These are phyloP conservation scores for Diplotaxis tenuifolia DNA, from an alignment of 345 rosid genomes.

Conservation along the genomic window DNA sequence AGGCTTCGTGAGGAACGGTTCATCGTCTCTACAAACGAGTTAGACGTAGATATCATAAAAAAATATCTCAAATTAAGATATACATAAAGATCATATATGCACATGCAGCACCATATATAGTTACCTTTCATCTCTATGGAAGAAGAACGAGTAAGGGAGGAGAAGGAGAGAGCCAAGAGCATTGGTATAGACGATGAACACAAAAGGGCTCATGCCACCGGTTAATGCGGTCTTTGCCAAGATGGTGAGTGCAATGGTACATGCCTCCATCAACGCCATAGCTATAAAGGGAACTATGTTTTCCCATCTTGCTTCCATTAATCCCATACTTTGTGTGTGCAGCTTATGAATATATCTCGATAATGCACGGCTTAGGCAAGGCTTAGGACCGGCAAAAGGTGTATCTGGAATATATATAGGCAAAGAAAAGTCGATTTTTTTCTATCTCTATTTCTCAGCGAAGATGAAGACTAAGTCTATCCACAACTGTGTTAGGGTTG, in stretches of 20 bases:
- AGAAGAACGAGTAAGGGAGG: constrained; percentile 60
- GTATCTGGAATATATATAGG: neutral
- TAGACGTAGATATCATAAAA: neutral
- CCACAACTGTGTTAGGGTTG: constrained; percentile 31
- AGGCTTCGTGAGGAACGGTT: constrained; percentile 31
- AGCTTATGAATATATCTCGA: neutral
- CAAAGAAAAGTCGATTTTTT: neutral
- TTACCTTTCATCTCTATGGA: constrained; percentile 57
- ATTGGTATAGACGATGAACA: constrained; percentile 68
- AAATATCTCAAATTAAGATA: neutral
- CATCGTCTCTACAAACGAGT: constrained; percentile 3
- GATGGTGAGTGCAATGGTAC: constrained; percentile 66
- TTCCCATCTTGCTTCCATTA: constrained; percentile 33
- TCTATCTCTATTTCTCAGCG: neutral
- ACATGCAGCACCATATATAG: neutral
- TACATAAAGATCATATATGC: neutral
- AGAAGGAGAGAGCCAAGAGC: constrained; percentile 57
- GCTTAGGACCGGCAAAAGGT: neutral
- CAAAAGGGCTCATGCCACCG: constrained; percentile 72
- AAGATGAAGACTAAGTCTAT: constrained; percentile 34
- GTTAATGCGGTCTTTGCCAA: constrained; percentile 61
- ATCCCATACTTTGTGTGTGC: constrained; percentile 2
- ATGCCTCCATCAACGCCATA: constrained; percentile 69
- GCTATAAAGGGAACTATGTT: constrained; percentile 45
- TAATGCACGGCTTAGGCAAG: neutral